Evolutionary conservation across 495 filamentous ascomycete species (phyloP).

Genomic region (Aspergillus haitiensis): DNA sequence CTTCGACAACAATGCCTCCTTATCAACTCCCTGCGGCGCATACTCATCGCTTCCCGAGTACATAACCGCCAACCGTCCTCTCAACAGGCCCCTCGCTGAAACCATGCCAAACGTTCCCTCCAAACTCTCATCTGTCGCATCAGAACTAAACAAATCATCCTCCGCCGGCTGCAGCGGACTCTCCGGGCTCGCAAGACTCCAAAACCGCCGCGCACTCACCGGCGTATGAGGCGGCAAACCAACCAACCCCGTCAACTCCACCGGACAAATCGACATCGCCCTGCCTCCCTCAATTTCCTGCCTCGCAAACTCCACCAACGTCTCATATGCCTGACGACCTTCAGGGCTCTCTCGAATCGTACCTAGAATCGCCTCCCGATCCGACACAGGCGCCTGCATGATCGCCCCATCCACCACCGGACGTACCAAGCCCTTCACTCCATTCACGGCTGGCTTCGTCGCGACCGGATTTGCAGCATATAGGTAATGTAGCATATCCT

Average conservation of each 20-base stretch:
- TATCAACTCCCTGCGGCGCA: slow-evolving; percentile 63
- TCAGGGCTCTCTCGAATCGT: slow-evolving; percentile 28
- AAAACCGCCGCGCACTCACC: slow-evolving; percentile 56
- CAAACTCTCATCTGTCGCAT: slow-evolving; percentile 62
- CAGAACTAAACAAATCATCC: slow-evolving; percentile 89
- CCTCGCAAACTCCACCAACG: slow-evolving; percentile 54
- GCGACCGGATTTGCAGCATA: slow-evolving; percentile 36
- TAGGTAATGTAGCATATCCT: slow-evolving; percentile 83
- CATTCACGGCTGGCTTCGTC: slow-evolving; percentile 25
- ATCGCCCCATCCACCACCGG: slow-evolving; percentile 72
- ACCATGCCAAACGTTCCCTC: slow-evolving; percentile 64
- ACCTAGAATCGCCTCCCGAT: slow-evolving; percentile 64
- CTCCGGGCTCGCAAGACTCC: slow-evolving; percentile 60
- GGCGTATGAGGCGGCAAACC: slow-evolving; percentile 59
- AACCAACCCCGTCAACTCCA: slow-evolving; percentile 43
- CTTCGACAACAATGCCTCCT: slow-evolving; percentile 56
- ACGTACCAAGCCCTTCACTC: slow-evolving; percentile 30
- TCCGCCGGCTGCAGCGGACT: slow-evolving; percentile 58
- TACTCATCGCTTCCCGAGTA: slow-evolving; percentile 73
- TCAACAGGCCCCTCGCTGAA: slow-evolving; percentile 53
- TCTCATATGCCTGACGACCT: slow-evolving; percentile 46
- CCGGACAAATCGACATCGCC: slow-evolving; percentile 55
- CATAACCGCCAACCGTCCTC: slow-evolving; percentile 51
- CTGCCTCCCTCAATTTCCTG: slow-evolving; percentile 14
- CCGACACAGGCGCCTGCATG: slow-evolving; percentile 77